Conservation (phyloP, 495 filamentous ascomycete species). For the Aspergillus avenaceus region DNA sequence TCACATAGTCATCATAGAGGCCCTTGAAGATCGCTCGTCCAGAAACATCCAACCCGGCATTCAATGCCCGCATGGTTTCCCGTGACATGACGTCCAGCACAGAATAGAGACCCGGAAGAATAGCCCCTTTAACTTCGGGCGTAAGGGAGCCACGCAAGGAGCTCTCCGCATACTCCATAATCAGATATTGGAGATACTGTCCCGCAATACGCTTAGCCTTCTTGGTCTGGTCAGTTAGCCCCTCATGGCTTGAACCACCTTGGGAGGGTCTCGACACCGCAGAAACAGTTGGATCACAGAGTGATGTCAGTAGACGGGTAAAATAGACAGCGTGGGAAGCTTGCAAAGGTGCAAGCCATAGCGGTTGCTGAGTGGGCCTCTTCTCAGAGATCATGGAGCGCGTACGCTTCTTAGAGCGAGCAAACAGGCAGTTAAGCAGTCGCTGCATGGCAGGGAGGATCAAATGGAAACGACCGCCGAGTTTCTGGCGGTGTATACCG, state of each 20-base stretch:
- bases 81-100: conserved; percentile 64
- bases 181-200: conserved; percentile 66
- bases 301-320: conserved; percentile 66
- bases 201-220: conserved; percentile 72
- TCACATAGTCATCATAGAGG: conserved; percentile 64
- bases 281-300: conserved; percentile 75
- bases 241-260: conserved; percentile 29
- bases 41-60: conserved; percentile 62
- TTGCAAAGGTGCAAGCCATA: conserved; percentile 43
- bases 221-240: conserved; percentile 70
- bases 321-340: conserved; percentile 57
- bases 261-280: conserved; percentile 54
- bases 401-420: conserved; percentile 42
- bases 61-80: conserved; percentile 62
- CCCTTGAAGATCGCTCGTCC: conserved; percentile 67
- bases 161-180: conserved; percentile 66
- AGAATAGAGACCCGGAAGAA: conserved; percentile 69
- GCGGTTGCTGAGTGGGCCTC: conserved; percentile 26
- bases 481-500: conserved; percentile 58
- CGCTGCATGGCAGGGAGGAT: conserved; percentile 58
- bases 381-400: conserved; percentile 30
- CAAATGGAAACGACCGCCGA: conserved; percentile 68
- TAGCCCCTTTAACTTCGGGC: conserved; percentile 59
- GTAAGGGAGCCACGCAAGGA: conserved; percentile 54
- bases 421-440: conserved; percentile 62